Conservation (phyloP, 352 stramenopile genomes). For the Pythium sp. region DNA sequence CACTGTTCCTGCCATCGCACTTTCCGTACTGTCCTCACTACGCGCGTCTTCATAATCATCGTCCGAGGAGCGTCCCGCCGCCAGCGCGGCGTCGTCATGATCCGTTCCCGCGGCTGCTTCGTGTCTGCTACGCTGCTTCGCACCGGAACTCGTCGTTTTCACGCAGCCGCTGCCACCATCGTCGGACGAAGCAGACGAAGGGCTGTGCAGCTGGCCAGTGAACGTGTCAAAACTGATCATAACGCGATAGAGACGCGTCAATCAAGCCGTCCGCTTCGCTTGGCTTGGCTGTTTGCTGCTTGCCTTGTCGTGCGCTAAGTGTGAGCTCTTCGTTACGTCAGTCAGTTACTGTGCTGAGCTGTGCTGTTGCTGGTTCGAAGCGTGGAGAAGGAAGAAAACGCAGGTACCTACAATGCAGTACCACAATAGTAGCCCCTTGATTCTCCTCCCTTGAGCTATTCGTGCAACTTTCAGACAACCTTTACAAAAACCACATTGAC, state of each 20-base stretch:
- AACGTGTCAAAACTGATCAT: constrained; percentile 87
- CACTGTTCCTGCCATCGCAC: constrained; percentile 12
- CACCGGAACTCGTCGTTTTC: constrained; percentile 18
- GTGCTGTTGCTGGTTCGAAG: neutral
- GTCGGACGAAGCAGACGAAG: constrained; percentile 6
- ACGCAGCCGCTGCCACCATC: neutral
- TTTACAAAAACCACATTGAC: neutral
- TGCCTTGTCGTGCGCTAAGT: neutral
- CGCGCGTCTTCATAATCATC: constrained; percentile 20
- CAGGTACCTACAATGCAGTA: neutral
- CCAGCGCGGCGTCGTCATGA: constrained; percentile 18
- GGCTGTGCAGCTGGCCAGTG: constrained; percentile 19
- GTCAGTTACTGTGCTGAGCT: neutral
- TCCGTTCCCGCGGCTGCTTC: constrained; percentile 13
- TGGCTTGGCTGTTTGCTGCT: neutral
- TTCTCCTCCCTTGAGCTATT: neutral
- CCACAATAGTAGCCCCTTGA: neutral
- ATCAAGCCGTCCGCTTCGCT: neutral
- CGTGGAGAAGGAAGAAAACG: constrained; percentile 1
- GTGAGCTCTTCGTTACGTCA: constrained; percentile 2
- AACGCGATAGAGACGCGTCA: neutral
- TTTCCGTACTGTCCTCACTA: constrained; percentile 34
- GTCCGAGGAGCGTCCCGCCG: constrained; percentile 6
- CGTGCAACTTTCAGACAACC: neutral
- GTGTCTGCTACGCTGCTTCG: constrained; percentile 16